Base-by-base conservation (phyloP, 164 flowering plant species). In the Akebia trifoliata region DNA sequence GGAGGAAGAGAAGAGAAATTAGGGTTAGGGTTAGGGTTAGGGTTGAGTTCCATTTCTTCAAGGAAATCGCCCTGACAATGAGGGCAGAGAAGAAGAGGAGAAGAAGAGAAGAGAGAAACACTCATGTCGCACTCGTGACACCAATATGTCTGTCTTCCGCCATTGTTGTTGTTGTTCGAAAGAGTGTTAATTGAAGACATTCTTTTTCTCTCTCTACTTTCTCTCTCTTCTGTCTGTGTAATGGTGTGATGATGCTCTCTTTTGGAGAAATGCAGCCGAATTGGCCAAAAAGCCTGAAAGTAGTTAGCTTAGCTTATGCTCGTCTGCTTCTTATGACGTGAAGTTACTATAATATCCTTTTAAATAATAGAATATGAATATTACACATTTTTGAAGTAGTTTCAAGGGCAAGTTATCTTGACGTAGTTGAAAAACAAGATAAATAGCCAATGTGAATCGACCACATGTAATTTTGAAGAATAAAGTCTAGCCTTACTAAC, bases 71-170 rank as follows among this genome's bases (percentile, higher is more conserved):
- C 59, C 32, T 57, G 64, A 72, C 85, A 85, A 46, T 74, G 73
- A 11, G 87, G 86, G 67, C 85, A 80, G 59, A 59, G 63, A 35
- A 62, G 81, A 42, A 69, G 65, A 0, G 34, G 71, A 18, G 59
- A 39, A 55, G 77, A 36, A 9, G 73, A 36, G 57, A 69, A 29
- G 59, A 82, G 70, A 22, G 71, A 60, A 58, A 83, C 76, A 71
- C 82, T 75, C 83, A 79, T 78, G 72, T 79, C 85, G 60, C 93
- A 85, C 46, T 69, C 73, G 74, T 85, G 81, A 52, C 93, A 85
- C 88, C 88, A 85, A 70, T 69, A 83, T 0, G 79, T 75, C 48
- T 50, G 56, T 24, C 64, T 53, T 30, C 24, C 25, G 39, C 28
- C 42, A 1, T 24, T 37, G 34, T 7, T 11, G 1, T 31, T 32